Evolutionary conservation across 495 filamentous ascomycete species (phyloP).

Genomic region (Podospora anserina): DNA sequence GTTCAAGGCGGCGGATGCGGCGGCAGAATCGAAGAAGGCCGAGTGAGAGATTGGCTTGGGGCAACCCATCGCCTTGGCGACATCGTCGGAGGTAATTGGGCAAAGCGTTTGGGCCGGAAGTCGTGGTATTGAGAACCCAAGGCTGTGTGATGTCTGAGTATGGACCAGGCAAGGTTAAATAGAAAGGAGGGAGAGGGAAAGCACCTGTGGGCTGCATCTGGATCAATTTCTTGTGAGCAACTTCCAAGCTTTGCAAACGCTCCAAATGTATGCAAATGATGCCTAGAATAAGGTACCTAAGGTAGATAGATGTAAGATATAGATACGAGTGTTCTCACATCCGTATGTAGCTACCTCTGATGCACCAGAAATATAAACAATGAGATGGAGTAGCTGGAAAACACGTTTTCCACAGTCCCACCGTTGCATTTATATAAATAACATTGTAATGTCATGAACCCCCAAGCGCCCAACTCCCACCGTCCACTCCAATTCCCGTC

Average conservation of each 20-base stretch:
- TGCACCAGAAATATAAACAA: not conserved
- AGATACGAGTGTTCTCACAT: not conserved
- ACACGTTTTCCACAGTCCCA: not conserved
- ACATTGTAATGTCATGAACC: not conserved
- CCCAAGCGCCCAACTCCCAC: not conserved
- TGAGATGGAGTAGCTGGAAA: not conserved
- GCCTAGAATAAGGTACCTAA: not conserved
- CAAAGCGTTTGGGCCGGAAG: not conserved
- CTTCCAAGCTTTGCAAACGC: too few relatives aligned
- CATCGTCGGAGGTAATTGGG: not conserved
- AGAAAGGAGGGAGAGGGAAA: not conserved
- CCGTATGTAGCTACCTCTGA: not conserved
- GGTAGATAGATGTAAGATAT: not conserved
- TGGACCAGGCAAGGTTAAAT: not conserved
- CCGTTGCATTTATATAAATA: not conserved
- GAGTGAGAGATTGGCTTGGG: not conserved
- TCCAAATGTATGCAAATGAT: not conserved
- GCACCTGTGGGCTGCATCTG: not conserved
- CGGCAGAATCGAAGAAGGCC: constrained; percentile 12
- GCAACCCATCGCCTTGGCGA: not conserved
- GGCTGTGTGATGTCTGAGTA: not conserved
- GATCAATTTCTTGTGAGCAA: not conserved
- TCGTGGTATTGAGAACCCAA: not conserved
- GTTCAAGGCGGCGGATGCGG: constrained; percentile 34
- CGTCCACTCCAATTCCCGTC: not conserved